Percentiles rank a stretch among this genome's conserved stretches.
Evolutionary conservation across 2,329 filamentous ascomycete genomes (phyloP).

Genomic region (Beauveria pseudobassiana): DNA sequence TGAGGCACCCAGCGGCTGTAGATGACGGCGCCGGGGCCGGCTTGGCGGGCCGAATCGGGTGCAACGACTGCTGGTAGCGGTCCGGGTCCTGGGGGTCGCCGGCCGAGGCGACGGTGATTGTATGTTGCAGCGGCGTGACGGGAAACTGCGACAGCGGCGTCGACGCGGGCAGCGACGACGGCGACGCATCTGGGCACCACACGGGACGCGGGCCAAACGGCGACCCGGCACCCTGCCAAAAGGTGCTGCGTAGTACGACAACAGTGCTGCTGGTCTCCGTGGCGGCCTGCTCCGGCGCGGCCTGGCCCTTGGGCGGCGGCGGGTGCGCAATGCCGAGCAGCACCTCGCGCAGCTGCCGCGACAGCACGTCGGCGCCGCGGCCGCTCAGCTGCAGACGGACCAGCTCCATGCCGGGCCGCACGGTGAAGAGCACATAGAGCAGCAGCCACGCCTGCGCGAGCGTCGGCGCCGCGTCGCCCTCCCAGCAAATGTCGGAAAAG

Average conservation of each 20-base stretch:
- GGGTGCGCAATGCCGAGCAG: conserved; percentile 44
- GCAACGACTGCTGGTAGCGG: conserved; percentile 48
- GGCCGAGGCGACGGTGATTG: conserved; percentile 29
- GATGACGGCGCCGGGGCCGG: conserved; percentile 59
- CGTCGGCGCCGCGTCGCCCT: conserved; percentile 30
- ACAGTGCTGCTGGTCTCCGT: conserved; percentile 26
- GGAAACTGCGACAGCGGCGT: conserved; percentile 38
- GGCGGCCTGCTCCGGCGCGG: conserved; percentile 16
- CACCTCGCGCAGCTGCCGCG: conserved; percentile 36
- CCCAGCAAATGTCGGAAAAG: conserved; percentile 38
- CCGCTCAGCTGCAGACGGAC: conserved; percentile 41
- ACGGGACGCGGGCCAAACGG: conserved; percentile 57
- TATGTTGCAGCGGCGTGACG: conserved; percentile 41
- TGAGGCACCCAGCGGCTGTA: conserved; percentile 77
- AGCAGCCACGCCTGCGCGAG: conserved; percentile 46
- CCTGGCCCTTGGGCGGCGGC: conserved; percentile 21
- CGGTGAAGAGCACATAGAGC: conserved; percentile 44
- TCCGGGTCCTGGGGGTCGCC: conserved; percentile 34
- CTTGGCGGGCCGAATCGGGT: conserved; percentile 66
- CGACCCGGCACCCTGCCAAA: conserved; percentile 65
- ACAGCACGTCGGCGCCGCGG: conserved; percentile 25
- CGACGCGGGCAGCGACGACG: conserved; percentile 26
- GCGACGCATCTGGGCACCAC: conserved; percentile 46
- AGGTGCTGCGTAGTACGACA: conserved; percentile 45
- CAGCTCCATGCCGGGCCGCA: conserved; percentile 40